phyloP scores from a whole-genome alignment of 371 early-diverging fungal genomes.

The Rhizopus arrhizus region DNA sequence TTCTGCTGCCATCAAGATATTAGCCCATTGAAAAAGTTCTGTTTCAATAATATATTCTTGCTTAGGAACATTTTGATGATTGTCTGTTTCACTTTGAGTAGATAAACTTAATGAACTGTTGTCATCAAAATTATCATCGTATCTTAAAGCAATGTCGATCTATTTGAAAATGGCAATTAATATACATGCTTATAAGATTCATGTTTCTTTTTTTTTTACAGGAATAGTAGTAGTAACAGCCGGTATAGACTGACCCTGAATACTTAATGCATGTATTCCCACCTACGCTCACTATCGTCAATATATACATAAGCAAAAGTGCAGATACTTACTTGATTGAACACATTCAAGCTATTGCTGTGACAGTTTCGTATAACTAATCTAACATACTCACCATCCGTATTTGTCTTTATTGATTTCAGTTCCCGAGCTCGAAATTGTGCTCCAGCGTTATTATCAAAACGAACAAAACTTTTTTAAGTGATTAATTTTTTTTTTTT shows the following conservation, averaged over 20 bases:
- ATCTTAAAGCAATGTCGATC: constrained; percentile 30
- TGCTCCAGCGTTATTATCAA: constrained; percentile 51
- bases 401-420: constrained; percentile 74
- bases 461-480: constrained; percentile 39
- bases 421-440: constrained; percentile 66
- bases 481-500: neutral
- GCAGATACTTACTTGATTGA: constrained; percentile 66
- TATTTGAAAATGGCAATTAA: neutral
- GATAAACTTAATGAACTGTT: constrained; percentile 46
- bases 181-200: neutral
- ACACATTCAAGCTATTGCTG: constrained; percentile 73
- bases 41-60: constrained; percentile 32
- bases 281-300: constrained; percentile 36
- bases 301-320: neutral
- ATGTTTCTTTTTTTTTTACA: constrained; percentile 3
- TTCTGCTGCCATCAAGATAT: constrained; percentile 39
- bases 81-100: constrained; percentile 48
- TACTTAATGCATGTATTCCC: constrained; percentile 61
- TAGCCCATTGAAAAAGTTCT: constrained; percentile 45
- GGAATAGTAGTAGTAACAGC: neutral
- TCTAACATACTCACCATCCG: constrained; percentile 70
- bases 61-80: constrained; percentile 24
- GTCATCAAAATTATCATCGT: constrained; percentile 32
- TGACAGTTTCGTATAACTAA: constrained; percentile 72
- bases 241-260: constrained; percentile 49